Conservation (phyloP, 331 rosid genomes). For the Rosa hybrid region DNA sequence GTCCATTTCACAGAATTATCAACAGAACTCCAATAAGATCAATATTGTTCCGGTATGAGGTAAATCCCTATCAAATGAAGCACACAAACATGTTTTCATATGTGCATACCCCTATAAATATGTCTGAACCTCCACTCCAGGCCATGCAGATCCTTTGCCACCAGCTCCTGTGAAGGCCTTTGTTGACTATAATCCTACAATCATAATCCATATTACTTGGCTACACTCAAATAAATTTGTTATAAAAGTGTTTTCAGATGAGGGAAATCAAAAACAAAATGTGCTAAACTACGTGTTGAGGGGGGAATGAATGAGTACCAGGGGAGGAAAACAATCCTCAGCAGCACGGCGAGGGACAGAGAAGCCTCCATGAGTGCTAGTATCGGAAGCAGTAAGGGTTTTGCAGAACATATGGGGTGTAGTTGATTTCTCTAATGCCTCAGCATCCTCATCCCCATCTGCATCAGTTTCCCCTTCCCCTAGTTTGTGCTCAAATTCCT, state of each 20-base stretch:
- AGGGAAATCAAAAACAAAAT: not conserved
- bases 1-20: not conserved
- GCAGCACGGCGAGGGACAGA: conserved; percentile 99
- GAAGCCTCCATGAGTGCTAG: conserved; percentile 99
- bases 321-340: conserved; percentile 97
- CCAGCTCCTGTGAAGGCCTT: conserved; percentile 97
- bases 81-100: not conserved
- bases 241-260: not conserved
- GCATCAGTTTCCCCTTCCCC: conserved; percentile 55
- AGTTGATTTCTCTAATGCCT: conserved; percentile 61
- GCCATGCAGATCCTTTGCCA: conserved; percentile 96
- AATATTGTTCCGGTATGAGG: not conserved
- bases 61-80: not conserved
- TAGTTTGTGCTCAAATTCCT: conserved; percentile 61
- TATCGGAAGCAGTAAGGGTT: conserved; percentile 98
- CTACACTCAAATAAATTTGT: not conserved
- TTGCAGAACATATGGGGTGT: conserved; percentile 99
- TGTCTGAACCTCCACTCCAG: conserved; percentile 93
- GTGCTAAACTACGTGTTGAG: not conserved
- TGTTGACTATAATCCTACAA: conserved; percentile 86
- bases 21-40: not conserved
- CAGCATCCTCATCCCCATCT: conserved; percentile 68
- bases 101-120: conserved; percentile 72
- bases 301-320: conserved; percentile 50
- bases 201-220: conserved; percentile 3